Evolutionary conservation across 208 protist species (phyloP).

Genomic region (Leishmania tarentolae): DNA sequence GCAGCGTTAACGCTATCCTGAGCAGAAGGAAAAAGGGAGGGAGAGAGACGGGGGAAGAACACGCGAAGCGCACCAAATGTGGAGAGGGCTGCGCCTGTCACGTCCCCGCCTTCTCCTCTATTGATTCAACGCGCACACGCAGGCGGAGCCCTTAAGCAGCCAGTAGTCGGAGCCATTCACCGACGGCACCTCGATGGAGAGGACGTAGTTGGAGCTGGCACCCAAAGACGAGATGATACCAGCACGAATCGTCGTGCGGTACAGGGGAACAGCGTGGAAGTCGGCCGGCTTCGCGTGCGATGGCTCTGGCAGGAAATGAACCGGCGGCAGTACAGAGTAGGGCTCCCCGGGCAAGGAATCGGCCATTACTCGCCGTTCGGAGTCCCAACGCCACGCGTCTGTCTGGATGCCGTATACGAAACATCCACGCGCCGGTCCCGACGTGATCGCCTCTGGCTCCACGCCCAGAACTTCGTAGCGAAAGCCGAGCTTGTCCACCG

Average conservation of each 20-base stretch:
- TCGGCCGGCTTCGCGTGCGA: constrained; percentile 70
- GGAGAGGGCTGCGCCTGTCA: neutral
- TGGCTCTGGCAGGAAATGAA: constrained; percentile 96
- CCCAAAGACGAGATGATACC: constrained; percentile 96
- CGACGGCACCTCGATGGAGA: constrained; percentile 88
- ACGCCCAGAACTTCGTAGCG: constrained; percentile 83
- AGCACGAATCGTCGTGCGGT: constrained; percentile 94
- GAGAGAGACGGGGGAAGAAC: neutral
- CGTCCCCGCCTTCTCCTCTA: constrained; percentile 11
- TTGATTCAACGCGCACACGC: constrained; percentile 80
- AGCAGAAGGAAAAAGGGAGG: neutral
- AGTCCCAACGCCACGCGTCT: constrained; percentile 97
- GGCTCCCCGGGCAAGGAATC: constrained; percentile 92
- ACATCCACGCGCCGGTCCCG: constrained; percentile 89
- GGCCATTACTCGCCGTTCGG: constrained; percentile 60
- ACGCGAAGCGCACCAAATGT: neutral
- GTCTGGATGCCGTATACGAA: constrained; percentile 97
- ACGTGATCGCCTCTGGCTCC: constrained; percentile 51
- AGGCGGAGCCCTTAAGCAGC: constrained; percentile 90
- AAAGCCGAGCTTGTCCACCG: constrained; percentile 97
- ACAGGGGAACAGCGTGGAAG: constrained; percentile 92
- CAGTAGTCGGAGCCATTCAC: constrained; percentile 89
- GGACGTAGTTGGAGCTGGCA: constrained; percentile 96
- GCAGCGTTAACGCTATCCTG: neutral
- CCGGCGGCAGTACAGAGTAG: constrained; percentile 88